These are phyloP conservation scores for Teunomyces lycoperdinae DNA, from an alignment of 805 yeast species.

Conservation along the genomic window DNA sequence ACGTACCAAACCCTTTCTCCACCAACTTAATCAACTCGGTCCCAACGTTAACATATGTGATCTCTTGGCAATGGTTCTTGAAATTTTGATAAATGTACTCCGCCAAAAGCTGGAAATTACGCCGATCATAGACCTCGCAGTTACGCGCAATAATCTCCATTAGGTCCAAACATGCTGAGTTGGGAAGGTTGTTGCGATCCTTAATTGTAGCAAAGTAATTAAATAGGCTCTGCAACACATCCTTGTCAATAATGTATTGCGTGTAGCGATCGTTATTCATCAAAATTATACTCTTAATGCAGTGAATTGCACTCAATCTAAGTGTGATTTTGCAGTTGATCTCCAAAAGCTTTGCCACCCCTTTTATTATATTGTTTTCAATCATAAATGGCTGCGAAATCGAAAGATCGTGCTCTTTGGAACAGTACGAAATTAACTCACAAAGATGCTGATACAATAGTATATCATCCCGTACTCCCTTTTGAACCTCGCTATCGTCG, in stretches of 20 bases:
- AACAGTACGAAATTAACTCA: slow-evolving; percentile 67
- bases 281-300: slow-evolving; percentile 59
- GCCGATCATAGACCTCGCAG: slow-evolving; percentile 18
- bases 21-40: slow-evolving; percentile 26
- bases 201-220: slow-evolving; percentile 47
- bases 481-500: slow-evolving; percentile 4
- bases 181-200: slow-evolving; percentile 58
- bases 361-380: slow-evolving; percentile 54
- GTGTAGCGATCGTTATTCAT: slow-evolving; percentile 63
- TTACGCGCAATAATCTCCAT: slow-evolving; percentile 42
- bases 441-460: slow-evolving; percentile 56
- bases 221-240: slow-evolving; percentile 50
- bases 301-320: slow-evolving; percentile 65
- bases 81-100: slow-evolving; percentile 30
- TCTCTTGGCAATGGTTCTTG: slow-evolving; percentile 20
- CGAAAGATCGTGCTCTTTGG: slow-evolving; percentile 57
- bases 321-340: slow-evolving; percentile 47
- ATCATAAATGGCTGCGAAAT: slow-evolving; percentile 62
- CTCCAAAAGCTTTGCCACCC: slow-evolving; percentile 50
- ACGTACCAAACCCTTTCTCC: slow-evolving; percentile 16
- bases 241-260: slow-evolving; percentile 52
- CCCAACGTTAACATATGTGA: slow-evolving; percentile 27
- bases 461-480: slow-evolving; percentile 29
- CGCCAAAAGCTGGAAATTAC: slow-evolving; percentile 29
- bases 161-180: slow-evolving; percentile 73